A percentile compares a stretch with the other conserved stretches of the same genome.
These are phyloP conservation scores for Neoboletus subvelutipes DNA, from an alignment of 768 basidiomycete genomes.

Conservation along the genomic window DNA sequence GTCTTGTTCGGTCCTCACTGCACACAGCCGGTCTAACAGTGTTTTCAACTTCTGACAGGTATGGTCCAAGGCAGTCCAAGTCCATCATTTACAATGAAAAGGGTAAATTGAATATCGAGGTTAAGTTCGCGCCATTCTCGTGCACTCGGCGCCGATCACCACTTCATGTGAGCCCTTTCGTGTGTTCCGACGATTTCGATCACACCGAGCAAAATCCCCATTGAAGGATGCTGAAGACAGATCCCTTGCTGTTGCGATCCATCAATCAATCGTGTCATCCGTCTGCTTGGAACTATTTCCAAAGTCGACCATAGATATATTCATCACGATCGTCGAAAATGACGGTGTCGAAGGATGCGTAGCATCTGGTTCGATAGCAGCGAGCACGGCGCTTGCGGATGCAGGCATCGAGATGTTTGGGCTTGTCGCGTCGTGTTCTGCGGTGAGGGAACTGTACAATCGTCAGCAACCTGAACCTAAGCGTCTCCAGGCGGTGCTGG, in stretches of 20 bases:
- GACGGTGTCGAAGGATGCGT: constrained; percentile 89
- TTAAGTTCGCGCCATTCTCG: constrained; percentile 96
- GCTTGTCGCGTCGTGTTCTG: constrained; percentile 80
- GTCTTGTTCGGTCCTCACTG: constrained; percentile 29
- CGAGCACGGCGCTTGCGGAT: constrained; percentile 87
- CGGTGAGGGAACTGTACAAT: constrained; percentile 45
- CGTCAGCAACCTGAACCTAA: constrained; percentile 3
- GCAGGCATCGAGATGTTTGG: constrained; percentile 92
- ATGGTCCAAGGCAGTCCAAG: constrained; percentile 85
- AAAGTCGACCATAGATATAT: constrained; percentile 91
- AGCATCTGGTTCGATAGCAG: constrained; percentile 83
- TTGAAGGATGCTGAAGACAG: constrained; percentile 91
- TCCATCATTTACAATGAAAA: constrained; percentile 79
- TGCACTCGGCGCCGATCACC: constrained; percentile 76
- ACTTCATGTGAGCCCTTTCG: constrained; percentile 62
- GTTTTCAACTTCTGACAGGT: constrained; percentile 43
- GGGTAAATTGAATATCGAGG: constrained; percentile 89
- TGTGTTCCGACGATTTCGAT: neutral
- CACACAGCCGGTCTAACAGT: neutral
- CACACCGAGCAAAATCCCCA: constrained; percentile 4
- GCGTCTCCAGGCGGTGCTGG: constrained; percentile 50
- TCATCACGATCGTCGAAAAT: constrained; percentile 86
- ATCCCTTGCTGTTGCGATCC: constrained; percentile 76
- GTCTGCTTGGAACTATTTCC: constrained; percentile 89
- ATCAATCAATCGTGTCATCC: constrained; percentile 81